Evolutionary conservation across 805 yeast species (phyloP), one percentile per base, ranked within the genome.

Genomic region (Cyberlindnera misumaiensis): DNA sequence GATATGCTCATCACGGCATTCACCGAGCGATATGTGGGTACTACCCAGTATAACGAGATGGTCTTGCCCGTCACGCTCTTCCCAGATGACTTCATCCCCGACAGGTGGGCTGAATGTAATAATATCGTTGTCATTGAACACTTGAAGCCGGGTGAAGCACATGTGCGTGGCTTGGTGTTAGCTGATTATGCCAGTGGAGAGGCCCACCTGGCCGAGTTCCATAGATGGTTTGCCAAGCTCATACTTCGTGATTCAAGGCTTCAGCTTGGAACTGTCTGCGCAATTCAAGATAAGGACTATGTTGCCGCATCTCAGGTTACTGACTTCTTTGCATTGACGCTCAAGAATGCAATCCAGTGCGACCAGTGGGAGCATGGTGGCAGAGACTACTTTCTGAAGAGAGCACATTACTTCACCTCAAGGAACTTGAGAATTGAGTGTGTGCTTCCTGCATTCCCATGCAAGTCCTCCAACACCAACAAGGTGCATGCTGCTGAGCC

Each of bases 391-490:
- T 77, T 76, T 45, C 52, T 64, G 9, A 55, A 60, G 20, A 64
- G 62, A 38, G 66, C 69, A 5, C 59, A 61, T 22, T 73, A 68
- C 50, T 77, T 72, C 50, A 73, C 77, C 17, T 62, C 68, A 30
- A 64, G 76, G 51, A 59, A 63, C 44, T 39, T 66, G 24, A 66
- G 65, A 29, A 64, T 77, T 43, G 77, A 75, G 53, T 73, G 77
- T 11, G 77, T 75, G 8, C 58, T 77, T 36, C 83, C 83, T 5
- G 83, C 83, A 0, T 77, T 77, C 44, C 83, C 83, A 9, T 76
- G 82, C 49, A 77, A 76, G 51, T 72, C 80, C 0, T 74, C 80
- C n/a, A 77, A 77, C 47, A 39, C 52, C 24, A 64, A 70, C 27
- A 77, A 77, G 49, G 82, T 76, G 4, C 60, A 64, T 28, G 68